Conservation (phyloP, 257 asterid species). For the Plantago ovata region DNA sequence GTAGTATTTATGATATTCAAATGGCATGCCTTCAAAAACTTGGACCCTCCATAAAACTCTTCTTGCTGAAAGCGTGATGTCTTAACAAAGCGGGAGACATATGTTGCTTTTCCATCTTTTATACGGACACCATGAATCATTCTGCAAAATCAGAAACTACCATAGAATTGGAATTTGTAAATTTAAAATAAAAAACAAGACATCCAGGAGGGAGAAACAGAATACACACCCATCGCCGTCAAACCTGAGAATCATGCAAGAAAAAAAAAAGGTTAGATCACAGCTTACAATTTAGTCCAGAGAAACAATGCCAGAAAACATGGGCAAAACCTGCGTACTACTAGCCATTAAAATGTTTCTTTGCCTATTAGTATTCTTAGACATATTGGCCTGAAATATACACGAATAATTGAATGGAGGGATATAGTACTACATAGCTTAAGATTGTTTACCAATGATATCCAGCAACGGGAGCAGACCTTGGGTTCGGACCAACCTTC, state of each 20-base stretch:
- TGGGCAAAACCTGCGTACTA: not conserved
- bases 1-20: no score
- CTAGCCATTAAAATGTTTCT: no score
- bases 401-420: no score
- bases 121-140: constrained; percentile 96
- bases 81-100: constrained; percentile 88
- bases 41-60: constrained; percentile 71
- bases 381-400: no score
- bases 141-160: no score
- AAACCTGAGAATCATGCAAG: constrained; percentile 64
- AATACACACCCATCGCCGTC: constrained; percentile 97
- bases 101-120: constrained; percentile 91
- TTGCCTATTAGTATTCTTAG: no score
- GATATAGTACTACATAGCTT: no score
- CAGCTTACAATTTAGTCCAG: constrained; percentile 10
- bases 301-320: no score
- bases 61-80: constrained; percentile 90
- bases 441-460: constrained; percentile 61
- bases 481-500: constrained; percentile 92
- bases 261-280: constrained; percentile 9
- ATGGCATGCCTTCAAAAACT: constrained; percentile 73
- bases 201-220: constrained; percentile 21
- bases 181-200: constrained; percentile 9
- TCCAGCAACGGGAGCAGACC: constrained; percentile 91
- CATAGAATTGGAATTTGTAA: no score